A percentile compares a stretch with the other conserved stretches of the same genome.
Evolutionary conservation across 2,329 filamentous ascomycete species (phyloP).

Genomic region (Anthostomella pinea): DNA sequence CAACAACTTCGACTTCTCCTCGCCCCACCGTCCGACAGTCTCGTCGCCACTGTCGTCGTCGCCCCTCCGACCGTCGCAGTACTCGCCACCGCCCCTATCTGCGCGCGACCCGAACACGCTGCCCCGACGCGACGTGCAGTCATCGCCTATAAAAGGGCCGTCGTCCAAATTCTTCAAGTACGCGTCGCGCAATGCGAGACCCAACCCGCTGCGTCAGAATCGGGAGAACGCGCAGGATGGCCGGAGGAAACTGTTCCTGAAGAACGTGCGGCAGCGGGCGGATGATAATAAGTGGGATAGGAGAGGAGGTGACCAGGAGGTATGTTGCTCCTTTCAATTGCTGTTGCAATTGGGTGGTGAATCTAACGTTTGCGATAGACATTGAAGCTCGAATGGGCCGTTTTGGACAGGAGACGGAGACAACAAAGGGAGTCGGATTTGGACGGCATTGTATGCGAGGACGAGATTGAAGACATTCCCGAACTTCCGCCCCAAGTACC

Average conservation of each 20-base stretch:
- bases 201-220: slow-evolving; percentile 60
- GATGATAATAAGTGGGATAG: slow-evolving; percentile 60
- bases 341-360: not conserved
- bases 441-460: slow-evolving; percentile 43
- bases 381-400: slow-evolving; percentile 42
- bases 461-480: slow-evolving; percentile 51
- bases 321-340: slow-evolving; percentile 23
- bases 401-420: slow-evolving; percentile 36
- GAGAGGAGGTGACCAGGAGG: slow-evolving; percentile 62
- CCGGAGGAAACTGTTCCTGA: slow-evolving; percentile 66
- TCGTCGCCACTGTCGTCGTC: slow-evolving; percentile 60
- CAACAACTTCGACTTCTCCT: slow-evolving; percentile 37
- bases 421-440: slow-evolving; percentile 39
- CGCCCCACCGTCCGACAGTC: slow-evolving; percentile 44
- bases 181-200: slow-evolving; percentile 54
- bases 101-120: slow-evolving; percentile 41
- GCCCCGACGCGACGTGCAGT: slow-evolving; percentile 39
- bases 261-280: slow-evolving; percentile 59
- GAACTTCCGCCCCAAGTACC: slow-evolving; percentile 29
- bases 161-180: slow-evolving; percentile 41
- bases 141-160: slow-evolving; percentile 33
- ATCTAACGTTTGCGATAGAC: slow-evolving; percentile 26
- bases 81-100: slow-evolving; percentile 42
- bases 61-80: slow-evolving; percentile 51
- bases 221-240: slow-evolving; percentile 62